These are phyloP conservation scores for Trifolium dubium DNA, from an alignment of 306 rosid species.

Conservation along the genomic window DNA sequence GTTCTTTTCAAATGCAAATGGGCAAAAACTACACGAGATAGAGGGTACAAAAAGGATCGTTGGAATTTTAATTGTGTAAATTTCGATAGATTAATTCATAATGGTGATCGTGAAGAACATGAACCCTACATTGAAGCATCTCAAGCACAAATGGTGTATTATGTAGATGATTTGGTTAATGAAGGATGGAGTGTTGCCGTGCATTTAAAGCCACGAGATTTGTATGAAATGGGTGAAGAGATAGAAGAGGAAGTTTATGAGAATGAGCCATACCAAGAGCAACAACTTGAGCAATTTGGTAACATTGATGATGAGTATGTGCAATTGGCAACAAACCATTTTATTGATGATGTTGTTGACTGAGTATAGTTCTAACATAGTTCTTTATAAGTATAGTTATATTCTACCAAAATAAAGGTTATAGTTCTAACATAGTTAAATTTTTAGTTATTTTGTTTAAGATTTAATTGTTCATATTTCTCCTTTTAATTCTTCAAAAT, in stretches of 20 bases:
- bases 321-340: neutral
- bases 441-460: too few relatives aligned
- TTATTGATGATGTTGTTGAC: too few relatives aligned
- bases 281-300: neutral
- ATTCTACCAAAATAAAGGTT: too few relatives aligned
- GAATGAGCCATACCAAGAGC: neutral
- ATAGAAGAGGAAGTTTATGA: neutral
- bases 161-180: neutral
- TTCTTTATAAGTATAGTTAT: too few relatives aligned
- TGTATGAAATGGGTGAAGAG: neutral
- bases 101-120: conserved; percentile 1
- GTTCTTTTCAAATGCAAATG: neutral
- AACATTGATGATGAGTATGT: neutral
- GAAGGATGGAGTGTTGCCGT: neutral
- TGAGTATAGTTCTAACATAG: too few relatives aligned
- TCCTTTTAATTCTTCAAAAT: too few relatives aligned
- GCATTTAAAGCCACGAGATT: neutral
- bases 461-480: too few relatives aligned
- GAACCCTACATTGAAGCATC: conserved; percentile 3
- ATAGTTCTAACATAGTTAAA: too few relatives aligned
- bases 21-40: neutral
- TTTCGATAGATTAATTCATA: conserved; percentile 1
- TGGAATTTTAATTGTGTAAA: conserved; percentile 2
- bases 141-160: conserved; percentile 13
- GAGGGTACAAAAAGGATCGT: neutral